Base-by-base conservation (phyloP, 306 rosid species). In the Parietaria judaica region DNA sequence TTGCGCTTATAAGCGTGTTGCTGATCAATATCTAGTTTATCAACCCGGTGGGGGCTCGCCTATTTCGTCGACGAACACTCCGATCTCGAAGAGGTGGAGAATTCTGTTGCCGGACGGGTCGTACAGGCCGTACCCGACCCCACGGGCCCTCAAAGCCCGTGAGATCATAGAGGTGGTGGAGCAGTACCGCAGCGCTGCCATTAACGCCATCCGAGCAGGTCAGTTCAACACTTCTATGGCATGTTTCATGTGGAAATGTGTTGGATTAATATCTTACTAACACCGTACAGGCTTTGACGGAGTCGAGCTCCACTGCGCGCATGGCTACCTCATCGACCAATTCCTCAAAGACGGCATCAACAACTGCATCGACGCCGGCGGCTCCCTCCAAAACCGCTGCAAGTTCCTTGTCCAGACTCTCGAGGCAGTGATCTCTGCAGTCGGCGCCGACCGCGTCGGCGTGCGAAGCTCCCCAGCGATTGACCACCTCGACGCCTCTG, bases 231-330 rank as follows among this genome's bases (percentile, higher is more conserved):
- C 0, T 41, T 41, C 31, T 0, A 23, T 23, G 31, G 31, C 31
- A 23, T 23, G 31, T 23, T n/a, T 23, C 31, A 23, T 23, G 31
- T 2, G n/a, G 31, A 23, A 23, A n/a, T n/a, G 31, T 23, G 31
- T 23, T 23, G 31, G 31, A 23, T 23, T 23, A 23, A 23, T 23
- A 23, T n/a, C n/a, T n/a, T n/a, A n/a, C n/a, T n/a, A n/a, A n/a
- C n/a, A n/a, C 45, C 45, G 9, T 43, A 9, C 75, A 91, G 98
- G 98, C 69, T 92, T 92, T 58, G 94, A 92, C 65, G 98, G 96
- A 61, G 79, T 92, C 43, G 96, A 92, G 76, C 80, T 92, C 72
- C 98, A 92, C 51, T 83, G 88, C 34, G 98, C 96, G 14, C 98
- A 88, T 17, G 96, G 98, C 45, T 92, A 92, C 60, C 90, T 87